Evolutionary conservation across 2,329 filamentous ascomycete genomes (phyloP), one percentile per base, ranked within the genome.

Genomic region (Colletotrichum tamarilloi): DNA sequence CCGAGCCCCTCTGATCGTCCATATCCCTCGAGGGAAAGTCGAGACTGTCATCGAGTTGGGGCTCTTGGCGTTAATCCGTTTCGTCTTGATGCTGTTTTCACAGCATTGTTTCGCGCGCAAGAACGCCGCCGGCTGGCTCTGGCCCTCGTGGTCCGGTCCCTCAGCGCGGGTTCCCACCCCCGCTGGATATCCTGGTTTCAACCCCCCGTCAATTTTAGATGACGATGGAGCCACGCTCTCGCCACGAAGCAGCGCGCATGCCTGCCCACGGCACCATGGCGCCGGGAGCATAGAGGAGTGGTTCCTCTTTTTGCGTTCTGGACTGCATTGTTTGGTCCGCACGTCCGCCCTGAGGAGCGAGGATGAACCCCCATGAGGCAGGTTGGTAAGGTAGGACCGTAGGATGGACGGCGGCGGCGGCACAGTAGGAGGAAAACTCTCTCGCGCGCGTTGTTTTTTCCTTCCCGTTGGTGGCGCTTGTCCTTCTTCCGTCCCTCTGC

Each of bases 161-260:
- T 49, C 19, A 22, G 19, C 42, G 42, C 19, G 2, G 19, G 42
- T 49, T n/a, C 53, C 38, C 58, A 42, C 66, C 53, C 53, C 66
- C 59, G 42, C 53, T 46, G 11, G 60, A 72, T 49, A 49, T 57
- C 38, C 57, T 63, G 24, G 66, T 72, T 72, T 64, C 67, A 49
- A 60, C 26, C 67, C 67, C 70, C 67, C 22, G 67, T 70, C 60
- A 55, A 38, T 32, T 60, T 70, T 62, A 70, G 67, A 70, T 70
- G 70, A 70, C 35, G 67, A 73, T 66, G 70, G 67, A 62, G 70
- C 60, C 70, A 69, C 55, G 59, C 46, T 73, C 70, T 64, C 66
- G 66, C 59, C 70, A 73, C 65, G 58, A 19, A 35, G 52, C 65
- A 72, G 65, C 53, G 57, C 11, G 58, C 65, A 63, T 68, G 65